A percentile compares a stretch with the other conserved stretches of the same genome.
Evolutionary conservation across 495 filamentous ascomycete genomes (phyloP).

Genomic region (Aspergillus sclerotiicarbonarius): DNA sequence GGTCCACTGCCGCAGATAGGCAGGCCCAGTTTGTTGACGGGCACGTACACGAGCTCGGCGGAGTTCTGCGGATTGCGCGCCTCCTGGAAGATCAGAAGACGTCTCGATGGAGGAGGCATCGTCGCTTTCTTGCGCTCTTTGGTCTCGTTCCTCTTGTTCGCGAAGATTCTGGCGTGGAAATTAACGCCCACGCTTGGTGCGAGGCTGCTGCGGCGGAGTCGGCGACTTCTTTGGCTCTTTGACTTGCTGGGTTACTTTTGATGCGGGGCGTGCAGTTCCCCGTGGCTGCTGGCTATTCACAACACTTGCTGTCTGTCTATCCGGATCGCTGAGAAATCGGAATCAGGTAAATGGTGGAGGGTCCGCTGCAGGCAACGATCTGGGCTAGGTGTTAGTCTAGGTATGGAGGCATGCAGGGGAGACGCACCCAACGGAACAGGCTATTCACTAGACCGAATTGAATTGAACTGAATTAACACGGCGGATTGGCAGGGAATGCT

Average conservation of each 20-base stretch:
- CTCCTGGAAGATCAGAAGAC: slow-evolving; percentile 41
- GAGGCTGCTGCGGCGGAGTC: too few species aligned
- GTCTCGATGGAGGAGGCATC: slow-evolving; percentile 17
- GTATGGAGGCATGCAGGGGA: background rate
- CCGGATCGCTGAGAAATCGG: background rate
- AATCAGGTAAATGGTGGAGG: background rate
- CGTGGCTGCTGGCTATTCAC: background rate
- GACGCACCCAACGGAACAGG: background rate
- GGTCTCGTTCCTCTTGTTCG: background rate
- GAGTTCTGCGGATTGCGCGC: slow-evolving; percentile 31
- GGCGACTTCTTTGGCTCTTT: too few species aligned
- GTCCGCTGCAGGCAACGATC: background rate
- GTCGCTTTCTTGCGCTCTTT: slow-evolving; percentile 1
- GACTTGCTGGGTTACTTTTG: too few species aligned
- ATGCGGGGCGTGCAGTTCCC: too few species aligned
- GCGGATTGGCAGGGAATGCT: background rate
- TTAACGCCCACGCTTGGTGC: background rate
- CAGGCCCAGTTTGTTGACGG: slow-evolving; percentile 45
- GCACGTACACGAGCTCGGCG: slow-evolving; percentile 34
- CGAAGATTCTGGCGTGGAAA: background rate
- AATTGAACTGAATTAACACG: background rate
- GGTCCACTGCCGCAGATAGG: slow-evolving; percentile 40
- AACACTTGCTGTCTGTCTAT: background rate
- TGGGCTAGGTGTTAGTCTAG: background rate
- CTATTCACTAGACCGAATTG: background rate